phyloP scores from a whole-genome alignment of 768 basidiomycete genomes.

The Leccinum sublutescens region DNA sequence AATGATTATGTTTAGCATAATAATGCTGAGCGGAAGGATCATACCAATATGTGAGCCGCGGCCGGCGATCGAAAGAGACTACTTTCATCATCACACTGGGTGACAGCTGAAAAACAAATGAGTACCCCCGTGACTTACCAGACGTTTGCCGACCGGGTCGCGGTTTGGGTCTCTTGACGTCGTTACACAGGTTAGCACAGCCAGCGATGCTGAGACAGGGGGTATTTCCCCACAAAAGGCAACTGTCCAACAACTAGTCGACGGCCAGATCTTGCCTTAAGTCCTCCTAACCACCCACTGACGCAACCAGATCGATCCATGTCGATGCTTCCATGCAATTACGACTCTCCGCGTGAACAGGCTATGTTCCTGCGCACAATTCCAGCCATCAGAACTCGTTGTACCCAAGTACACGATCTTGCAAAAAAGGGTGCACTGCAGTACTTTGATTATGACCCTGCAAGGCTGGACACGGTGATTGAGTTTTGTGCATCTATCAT shows the following conservation, averaged over 20 bases:
- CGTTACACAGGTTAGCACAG: background rate
- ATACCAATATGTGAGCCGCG: background rate
- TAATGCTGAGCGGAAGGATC: background rate
- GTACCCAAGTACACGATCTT: conserved; percentile 72
- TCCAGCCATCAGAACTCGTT: conserved; percentile 88
- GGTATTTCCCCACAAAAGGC: conserved; percentile 5
- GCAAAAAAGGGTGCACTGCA: conserved; percentile 72
- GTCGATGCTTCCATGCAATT: conserved; percentile 7
- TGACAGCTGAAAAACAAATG: background rate
- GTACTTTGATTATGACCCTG: conserved; percentile 84
- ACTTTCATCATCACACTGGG: background rate
- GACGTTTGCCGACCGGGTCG: background rate
- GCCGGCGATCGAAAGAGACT: background rate
- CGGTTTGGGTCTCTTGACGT: background rate
- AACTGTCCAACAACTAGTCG: no score
- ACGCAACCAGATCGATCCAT: conserved; percentile 3
- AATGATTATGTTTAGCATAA: background rate
- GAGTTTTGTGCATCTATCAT: conserved; percentile 78
- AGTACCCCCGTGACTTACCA: background rate
- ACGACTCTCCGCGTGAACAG: conserved; percentile 16
- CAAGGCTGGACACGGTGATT: conserved; percentile 66
- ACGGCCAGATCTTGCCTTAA: background rate
- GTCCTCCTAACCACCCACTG: no score
- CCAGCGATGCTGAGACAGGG: conserved; percentile 5
- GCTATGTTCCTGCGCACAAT: conserved; percentile 79